Base-by-base conservation (phyloP, 805 yeast genomes). In the Scheffersomyces amazonensis region DNA sequence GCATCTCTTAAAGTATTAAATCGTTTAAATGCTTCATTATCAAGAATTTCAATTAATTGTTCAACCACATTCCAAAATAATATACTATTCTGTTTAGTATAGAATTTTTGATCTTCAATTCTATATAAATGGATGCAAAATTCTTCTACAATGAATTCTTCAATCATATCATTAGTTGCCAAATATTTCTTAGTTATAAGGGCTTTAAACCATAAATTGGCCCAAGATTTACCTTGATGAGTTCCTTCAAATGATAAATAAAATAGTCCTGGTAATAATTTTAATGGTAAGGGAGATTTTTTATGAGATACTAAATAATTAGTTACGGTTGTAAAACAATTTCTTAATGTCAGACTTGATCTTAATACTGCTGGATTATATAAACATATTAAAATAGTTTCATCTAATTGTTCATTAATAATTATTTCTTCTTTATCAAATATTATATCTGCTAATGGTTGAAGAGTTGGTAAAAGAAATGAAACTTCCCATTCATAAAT, bases 161-260 rank as follows among this genome's bases (percentile, higher is more conserved):
- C 46, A 1, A 44, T 22, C 8, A 46, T 36, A 5, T n/a, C 16
- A 5, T 5, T 7, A 13, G 5, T 27, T 5, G 12, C n/a, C 5
- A 15, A 4, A 15, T n/a, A 13, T 15, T 27, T n/a, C 10, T 27
- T 27, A 5, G 5, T 5, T 6, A 27, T 27, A 5, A 27, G 17
- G n/a, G 30, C 5, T 12, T 25, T 9, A 8, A 40, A 17, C 41
- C 37, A 34, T 18, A 21, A 15, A 27, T 40, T 46, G 0, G 83
- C 75, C 83, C 84, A 81, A 1, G 49, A 43, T 23, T 66, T 61
- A 46, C 77, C 76, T 4, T 55, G 60, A 0, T 52, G 50, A 13
- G 65, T 60, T 1, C 86, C 88, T 38, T 76, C 80, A 40, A 79
- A 76, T 40, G 78, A 50, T 27, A 80, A 66, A 53, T 66, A 78